Base-by-base conservation (phyloP, 148 eudicot genomes). In the Chenopodium berlandieri region DNA sequence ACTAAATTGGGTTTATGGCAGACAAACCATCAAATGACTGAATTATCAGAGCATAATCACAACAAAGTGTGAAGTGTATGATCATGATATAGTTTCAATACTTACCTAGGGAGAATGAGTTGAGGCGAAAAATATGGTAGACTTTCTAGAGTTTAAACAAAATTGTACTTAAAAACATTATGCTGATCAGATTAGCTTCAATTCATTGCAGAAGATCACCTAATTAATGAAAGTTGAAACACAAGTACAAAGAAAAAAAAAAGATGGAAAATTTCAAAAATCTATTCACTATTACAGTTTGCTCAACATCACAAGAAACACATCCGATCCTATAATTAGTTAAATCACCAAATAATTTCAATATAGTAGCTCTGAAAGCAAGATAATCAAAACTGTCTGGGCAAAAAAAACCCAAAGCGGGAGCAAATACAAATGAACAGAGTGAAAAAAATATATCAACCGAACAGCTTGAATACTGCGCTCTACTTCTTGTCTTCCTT, bases 401-500 rank as follows among this genome's bases (percentile, higher is more conserved):
- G 47, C 73, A 65, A 64, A 17, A 27, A 48, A 23, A n/a, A 40
- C 8, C 8, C 30, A 77, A 30, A 46, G 25, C 12, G 17, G 72
- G 7, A 37, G 31, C 46, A 23, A 31, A 90, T 81, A 87, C 89
- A 79, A 85, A 79, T 88, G 87, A 56, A 83, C 32, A 66, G 0
- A 23, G 34, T 9, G 32, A 88, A 7, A 20, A 62, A 76, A 32
- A 88, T 46, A 50, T 50, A 50, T 50, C 54, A 50, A 37, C 13
- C 88, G 89, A 82, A 83, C 17, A 56, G 89, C 86, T 90, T 79
- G 81, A 31, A 78, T 20, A 73, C 1, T 62, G 90, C 62, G 79
- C 80, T 70, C 88, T 80, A 90, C 76, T 91, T 86, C 89, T 90
- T 87, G 23, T 91, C 91, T 82, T 91, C 92, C 69, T 91, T 88